phyloP scores from a whole-genome alignment of 306 rosid species.

The Urtica urens region DNA sequence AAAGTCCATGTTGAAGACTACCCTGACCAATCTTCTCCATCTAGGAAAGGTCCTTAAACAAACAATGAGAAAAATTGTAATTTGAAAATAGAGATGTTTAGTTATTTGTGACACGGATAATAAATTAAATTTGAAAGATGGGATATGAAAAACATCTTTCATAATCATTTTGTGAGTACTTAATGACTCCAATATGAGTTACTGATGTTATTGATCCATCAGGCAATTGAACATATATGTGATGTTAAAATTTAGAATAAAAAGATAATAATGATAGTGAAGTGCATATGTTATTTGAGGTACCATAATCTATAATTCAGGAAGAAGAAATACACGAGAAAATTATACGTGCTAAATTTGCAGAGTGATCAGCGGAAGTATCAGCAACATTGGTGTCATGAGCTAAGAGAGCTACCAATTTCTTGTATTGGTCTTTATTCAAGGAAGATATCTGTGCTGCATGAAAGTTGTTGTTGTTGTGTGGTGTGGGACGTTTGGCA shows the following conservation, averaged over 20 bases:
- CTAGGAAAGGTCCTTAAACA: neutral
- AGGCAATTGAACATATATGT: neutral
- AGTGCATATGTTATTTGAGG: neutral
- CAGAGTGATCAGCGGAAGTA: neutral
- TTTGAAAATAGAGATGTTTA: neutral
- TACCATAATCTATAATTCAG: constrained; percentile 2
- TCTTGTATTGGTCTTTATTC: constrained; percentile 10
- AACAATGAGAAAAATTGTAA: neutral
- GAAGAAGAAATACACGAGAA: neutral
- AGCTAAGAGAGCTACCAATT: too few species aligned
- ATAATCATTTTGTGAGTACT: neutral
- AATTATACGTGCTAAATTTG: neutral
- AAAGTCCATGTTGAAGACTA: too few species aligned
- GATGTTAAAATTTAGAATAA: neutral
- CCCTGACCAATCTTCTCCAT: neutral
- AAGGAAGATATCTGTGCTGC: too few species aligned
- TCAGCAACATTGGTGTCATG: neutral
- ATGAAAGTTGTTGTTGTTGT: too few species aligned
- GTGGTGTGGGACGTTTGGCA: too few species aligned
- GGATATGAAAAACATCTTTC: too few species aligned
- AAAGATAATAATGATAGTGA: neutral
- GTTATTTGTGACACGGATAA: too few species aligned
- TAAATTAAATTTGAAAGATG: too few species aligned
- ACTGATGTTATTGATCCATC: neutral
- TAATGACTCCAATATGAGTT: too few species aligned